Conservation (phyloP, 2,329 filamentous ascomycete species). For the Teratosphaeria viscida region DNA sequence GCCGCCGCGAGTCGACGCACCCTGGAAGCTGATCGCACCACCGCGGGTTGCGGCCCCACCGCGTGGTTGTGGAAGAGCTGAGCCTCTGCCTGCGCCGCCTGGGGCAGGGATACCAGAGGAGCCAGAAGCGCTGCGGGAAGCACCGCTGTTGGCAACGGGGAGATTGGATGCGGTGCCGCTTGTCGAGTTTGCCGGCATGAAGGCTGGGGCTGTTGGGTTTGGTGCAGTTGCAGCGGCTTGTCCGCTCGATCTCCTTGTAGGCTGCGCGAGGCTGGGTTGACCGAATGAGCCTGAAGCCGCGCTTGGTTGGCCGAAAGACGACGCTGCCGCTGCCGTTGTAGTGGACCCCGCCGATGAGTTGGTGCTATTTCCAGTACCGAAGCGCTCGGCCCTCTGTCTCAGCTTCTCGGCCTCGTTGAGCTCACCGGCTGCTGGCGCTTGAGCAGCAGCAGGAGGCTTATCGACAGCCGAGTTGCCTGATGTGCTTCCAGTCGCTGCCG, state of each 20-base stretch:
- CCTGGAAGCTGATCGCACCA: conserved; percentile 4
- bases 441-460: not conserved
- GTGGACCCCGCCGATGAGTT: not conserved
- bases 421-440: not conserved
- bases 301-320: conserved; percentile 14
- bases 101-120: conserved; percentile 6
- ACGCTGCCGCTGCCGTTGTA: conserved; percentile 1
- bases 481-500: too few species aligned
- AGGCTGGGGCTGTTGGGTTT: conserved; percentile 7
- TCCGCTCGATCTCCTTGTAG: conserved; percentile 4
- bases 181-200: conserved; percentile 3
- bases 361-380: conserved; percentile 7
- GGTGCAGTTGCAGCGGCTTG: not conserved
- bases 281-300: not conserved
- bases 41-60: conserved; percentile 11
- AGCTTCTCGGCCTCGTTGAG: conserved; percentile 12
- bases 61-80: conserved; percentile 13
- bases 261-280: conserved; percentile 4
- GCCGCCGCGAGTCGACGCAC: conserved; percentile 8
- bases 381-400: conserved; percentile 16
- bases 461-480: not conserved
- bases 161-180: not conserved
- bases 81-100: conserved; percentile 11
- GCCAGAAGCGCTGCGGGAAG: conserved; percentile 2
- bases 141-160: not conserved